Conservation (phyloP, 768 basidiomycete species). For the Pulveroboletus sp. region DNA sequence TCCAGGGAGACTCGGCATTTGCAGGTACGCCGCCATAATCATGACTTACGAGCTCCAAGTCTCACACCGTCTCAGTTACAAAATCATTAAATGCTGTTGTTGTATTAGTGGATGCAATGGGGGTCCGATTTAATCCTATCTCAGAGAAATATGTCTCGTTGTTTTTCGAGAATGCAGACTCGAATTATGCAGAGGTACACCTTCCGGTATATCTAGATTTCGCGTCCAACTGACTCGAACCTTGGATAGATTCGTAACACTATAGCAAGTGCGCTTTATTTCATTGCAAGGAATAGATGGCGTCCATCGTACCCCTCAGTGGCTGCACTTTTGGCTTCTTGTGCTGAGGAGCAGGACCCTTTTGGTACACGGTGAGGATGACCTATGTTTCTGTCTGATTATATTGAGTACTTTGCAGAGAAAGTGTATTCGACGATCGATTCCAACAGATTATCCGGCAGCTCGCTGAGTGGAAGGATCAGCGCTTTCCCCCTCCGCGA, state of each 20-base stretch:
- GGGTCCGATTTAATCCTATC: constrained; percentile 59
- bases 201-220: not conserved
- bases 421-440: constrained; percentile 51
- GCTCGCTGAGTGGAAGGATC: constrained; percentile 64
- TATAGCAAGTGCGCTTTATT: constrained; percentile 61
- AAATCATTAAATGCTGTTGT: constrained; percentile 67
- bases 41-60: not conserved
- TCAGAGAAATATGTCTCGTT: constrained; percentile 65
- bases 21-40: constrained; percentile 49
- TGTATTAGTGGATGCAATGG: constrained; percentile 60
- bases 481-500: constrained; percentile 80
- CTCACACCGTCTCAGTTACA: constrained; percentile 49
- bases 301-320: constrained; percentile 58
- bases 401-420: constrained; percentile 33
- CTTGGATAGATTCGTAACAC: constrained; percentile 56
- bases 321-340: constrained; percentile 51
- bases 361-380: constrained; percentile 51
- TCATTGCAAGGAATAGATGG: constrained; percentile 60
- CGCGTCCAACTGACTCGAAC: not conserved
- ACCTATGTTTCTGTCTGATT: not conserved
- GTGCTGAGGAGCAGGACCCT: constrained; percentile 48
- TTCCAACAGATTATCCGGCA: constrained; percentile 52
- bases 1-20: constrained; percentile 82
- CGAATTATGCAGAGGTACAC: constrained; percentile 78
- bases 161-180: constrained; percentile 71